Base-by-base conservation (phyloP, 1,284 basidiomycete species). In the Anthracocystis setariae region DNA sequence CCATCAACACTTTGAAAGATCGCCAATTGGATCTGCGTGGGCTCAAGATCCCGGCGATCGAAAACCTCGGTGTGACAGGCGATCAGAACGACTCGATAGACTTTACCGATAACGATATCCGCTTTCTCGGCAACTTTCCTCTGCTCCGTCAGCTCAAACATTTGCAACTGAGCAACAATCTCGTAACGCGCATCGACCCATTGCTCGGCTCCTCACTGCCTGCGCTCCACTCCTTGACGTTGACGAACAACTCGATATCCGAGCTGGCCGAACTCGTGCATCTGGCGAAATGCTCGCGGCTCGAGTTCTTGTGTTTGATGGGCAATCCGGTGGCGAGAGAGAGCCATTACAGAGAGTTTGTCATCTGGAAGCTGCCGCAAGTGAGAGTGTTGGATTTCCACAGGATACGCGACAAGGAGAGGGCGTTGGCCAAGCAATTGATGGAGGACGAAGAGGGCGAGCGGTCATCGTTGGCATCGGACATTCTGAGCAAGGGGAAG, bases 11-110 rank as follows among this genome's bases (percentile, higher is more conserved):
- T 29, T 84, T 94, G 58, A 94, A 93, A 85, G 94, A 99, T 84
- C 89, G 96, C 60, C 92, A 98, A 85, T 88, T 98, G 67, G 81
- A 80, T 50, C 45, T 73, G 35, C 63, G 74, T 38, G 76, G 76
- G 20, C 92, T 93, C 85, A 95, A 94, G 88, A 97, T 98, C 80
- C 93, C 94, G 44, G 90, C 92, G 51, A 98, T 99, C 82, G 96
- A 99, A 89, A 98, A 99, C 87, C 87, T 99, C 77, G 96, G 94
- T 86, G 93, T 97, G 80, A 96, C 92, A 84, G 92, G 92, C 90
- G 91, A 97, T 86, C 93, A 90, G 85, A 92, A 91, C 84, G 96
- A 92, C 87, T 88, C 90, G 67, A 92, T 99, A 83, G 95, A 98
- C 86, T 87, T 96, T 58, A 96, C 94, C 61, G 92, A 97, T 86